Conservation (phyloP, 495 filamentous ascomycete species). For the Penicillium parvum region DNA sequence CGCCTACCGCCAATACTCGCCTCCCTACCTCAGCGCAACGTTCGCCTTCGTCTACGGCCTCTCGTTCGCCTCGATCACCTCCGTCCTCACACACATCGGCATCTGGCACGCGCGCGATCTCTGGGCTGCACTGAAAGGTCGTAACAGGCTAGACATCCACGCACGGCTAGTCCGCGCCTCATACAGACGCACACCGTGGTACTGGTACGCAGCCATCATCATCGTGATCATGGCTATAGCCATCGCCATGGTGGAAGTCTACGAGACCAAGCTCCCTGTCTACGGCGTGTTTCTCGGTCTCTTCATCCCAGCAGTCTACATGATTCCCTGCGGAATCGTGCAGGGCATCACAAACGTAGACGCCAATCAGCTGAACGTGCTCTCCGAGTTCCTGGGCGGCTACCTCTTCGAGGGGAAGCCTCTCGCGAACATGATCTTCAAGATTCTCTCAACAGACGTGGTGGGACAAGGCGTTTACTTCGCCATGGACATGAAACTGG, state of each 20-base stretch:
- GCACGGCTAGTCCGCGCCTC: slow-evolving; percentile 66
- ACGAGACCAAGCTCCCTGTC: slow-evolving; percentile 75
- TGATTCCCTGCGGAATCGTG: slow-evolving; percentile 81
- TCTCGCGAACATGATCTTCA: slow-evolving; percentile 37
- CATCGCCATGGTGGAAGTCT: slow-evolving; percentile 77
- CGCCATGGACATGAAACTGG: slow-evolving; percentile 41
- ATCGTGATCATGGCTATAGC: slow-evolving; percentile 68
- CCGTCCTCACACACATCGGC: slow-evolving; percentile 57
- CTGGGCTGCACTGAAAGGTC: slow-evolving; percentile 41
- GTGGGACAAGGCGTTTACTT: slow-evolving; percentile 31
- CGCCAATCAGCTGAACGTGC: slow-evolving; percentile 49
- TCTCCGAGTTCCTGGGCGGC: slow-evolving; percentile 32
- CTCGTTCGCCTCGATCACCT: slow-evolving; percentile 74
- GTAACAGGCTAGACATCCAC: slow-evolving; percentile 54
- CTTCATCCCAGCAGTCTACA: slow-evolving; percentile 66
- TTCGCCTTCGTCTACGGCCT: slow-evolving; percentile 78
- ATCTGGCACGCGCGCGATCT: slow-evolving; percentile 56
- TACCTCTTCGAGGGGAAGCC: slow-evolving; percentile 31
- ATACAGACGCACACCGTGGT: slow-evolving; percentile 72
- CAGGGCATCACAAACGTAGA: slow-evolving; percentile 87
- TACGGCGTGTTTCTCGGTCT: slow-evolving; percentile 76
- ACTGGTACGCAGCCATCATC: slow-evolving; percentile 75
- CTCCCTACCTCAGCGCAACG: slow-evolving; percentile 75
- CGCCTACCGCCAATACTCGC: slow-evolving; percentile 74
- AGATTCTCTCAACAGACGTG: slow-evolving; percentile 20